Evolutionary conservation across 495 filamentous ascomycete species (phyloP), one percentile per base, ranked within the genome.

Genomic region (Darksidea phi): DNA sequence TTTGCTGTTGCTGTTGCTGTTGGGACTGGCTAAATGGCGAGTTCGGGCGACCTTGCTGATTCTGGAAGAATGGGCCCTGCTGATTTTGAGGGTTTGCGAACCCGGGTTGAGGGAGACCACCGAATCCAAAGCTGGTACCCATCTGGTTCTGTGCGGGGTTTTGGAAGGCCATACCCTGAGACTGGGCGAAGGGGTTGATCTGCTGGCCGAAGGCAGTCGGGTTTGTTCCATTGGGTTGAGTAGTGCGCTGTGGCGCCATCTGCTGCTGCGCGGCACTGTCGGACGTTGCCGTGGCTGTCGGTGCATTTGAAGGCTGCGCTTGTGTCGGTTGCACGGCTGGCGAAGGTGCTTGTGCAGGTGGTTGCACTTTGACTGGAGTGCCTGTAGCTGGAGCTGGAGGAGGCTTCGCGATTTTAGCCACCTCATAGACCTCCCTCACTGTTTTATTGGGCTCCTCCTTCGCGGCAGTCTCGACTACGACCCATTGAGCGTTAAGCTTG

Each of bases 361-460:
- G 58, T 48, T 38, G 56, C 10, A 17, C 37, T 13, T 23, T 20
- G 6, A 25, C 48, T 37, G 28, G 25, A 52, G 57, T 45, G 36
- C 23, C 34, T 20, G 42, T 23, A 48, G 47, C 42, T n/a, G 23
- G 48, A 1, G 41, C 37, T 48, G 67, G 59, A 26, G 50, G 26
- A 26, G 65, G 48, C 45, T 79, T 71, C 17, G 84, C 83, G 23
- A 76, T 76, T 74, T 92, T 89, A 0, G 86, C 90, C 28, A 87
- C 74, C 38, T 86, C 84, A 89, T 90, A 97, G 0, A 96, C 91
- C 70, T 95, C 90, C 11, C 74, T 78, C 6, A 97, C 90, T 13
- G 89, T 83, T 57, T 81, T 83, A 69, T 91, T 77, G 1, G 92
- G 92, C 0, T 90, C 95, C n/a, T 95, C 88, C 23, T 78, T 79